Base-by-base conservation (phyloP, 805 yeast species). In the Metschnikowia borealis region DNA sequence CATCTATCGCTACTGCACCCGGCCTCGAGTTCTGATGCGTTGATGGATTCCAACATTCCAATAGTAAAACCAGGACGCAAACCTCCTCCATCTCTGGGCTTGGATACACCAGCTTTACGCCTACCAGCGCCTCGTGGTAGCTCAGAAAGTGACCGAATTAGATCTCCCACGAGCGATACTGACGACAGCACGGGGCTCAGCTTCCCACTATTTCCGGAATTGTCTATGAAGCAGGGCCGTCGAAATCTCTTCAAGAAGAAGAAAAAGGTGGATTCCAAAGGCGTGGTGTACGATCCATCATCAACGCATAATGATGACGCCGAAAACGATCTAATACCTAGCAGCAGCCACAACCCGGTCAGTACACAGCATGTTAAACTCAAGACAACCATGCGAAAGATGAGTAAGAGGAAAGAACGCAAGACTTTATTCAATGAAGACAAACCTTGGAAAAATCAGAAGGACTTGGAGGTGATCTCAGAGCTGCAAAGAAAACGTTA, bases 401-500 rank as follows among this genome's bases (percentile, higher is more conserved):
- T 67, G 37, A 65, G 66, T 60, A 70, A 66, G 47, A 53, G 64
- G 45, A 75, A 73, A 52, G 71, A 67, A 31, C 65, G 69, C 50
- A 71, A 70, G 50, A 61, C 71, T 15, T 65, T 66, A 26, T 90
- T 91, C 66, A 85, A 91, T 62, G 96, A 86, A 60, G 88, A 87
- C 52, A 89, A 90, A 66, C 98, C 98, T 0, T 90, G 97, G 97
- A 90, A 91, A 60, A 83, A 88, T 60, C 97, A 89, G 66, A 73
- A 73, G 31, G 87, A 82, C 52, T 73, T 83, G 4, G 61, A 60
- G 61, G 70, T 59, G 62, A 70, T 83, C 15, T 73, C 81, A 0
- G 83, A 80, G 21, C 77, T 73, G 40, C 98, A 94, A 64, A 77
- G 88, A 52, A 90, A 90, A 63, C 69, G 98, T 36, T 94, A 92